phyloP scores from a whole-genome alignment of 306 rosid genomes.

The Castanospermum australe region DNA sequence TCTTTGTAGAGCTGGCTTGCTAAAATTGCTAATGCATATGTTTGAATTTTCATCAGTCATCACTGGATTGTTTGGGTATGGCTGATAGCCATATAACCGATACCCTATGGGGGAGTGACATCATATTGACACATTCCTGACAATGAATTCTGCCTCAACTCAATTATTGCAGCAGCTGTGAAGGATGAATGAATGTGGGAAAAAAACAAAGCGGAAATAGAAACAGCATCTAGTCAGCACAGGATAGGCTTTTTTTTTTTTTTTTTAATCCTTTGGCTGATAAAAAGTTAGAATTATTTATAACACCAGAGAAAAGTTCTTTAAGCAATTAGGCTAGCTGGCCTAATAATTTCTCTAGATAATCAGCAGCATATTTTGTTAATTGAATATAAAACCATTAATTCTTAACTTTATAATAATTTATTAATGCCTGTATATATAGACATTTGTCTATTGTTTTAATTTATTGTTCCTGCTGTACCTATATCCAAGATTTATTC shows the following conservation, averaged over 20 bases:
- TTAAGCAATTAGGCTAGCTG: background rate
- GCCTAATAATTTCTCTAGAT: background rate
- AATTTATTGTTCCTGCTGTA: background rate
- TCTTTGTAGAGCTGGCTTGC: background rate
- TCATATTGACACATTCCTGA: background rate
- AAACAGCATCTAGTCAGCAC: background rate
- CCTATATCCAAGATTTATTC: background rate
- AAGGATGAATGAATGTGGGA: slow-evolving; percentile 5
- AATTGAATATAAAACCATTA: background rate
- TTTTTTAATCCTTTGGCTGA: background rate
- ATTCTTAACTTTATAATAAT: background rate
- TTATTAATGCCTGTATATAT: background rate
- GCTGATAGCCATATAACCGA: background rate
- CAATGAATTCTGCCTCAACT: background rate
- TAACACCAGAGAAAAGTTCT: background rate
- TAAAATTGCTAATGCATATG: background rate
- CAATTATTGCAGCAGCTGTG: background rate
- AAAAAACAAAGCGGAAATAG: background rate
- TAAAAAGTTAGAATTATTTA: background rate
- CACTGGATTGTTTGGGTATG: background rate
- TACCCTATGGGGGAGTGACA: background rate
- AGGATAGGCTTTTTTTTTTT: background rate
- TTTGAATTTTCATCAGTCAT: background rate
- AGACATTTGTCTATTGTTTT: background rate
- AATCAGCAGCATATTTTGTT: background rate